Conservation (phyloP, 2,329 filamentous ascomycete genomes). For the Cylindrodendrum hubeiense region DNA sequence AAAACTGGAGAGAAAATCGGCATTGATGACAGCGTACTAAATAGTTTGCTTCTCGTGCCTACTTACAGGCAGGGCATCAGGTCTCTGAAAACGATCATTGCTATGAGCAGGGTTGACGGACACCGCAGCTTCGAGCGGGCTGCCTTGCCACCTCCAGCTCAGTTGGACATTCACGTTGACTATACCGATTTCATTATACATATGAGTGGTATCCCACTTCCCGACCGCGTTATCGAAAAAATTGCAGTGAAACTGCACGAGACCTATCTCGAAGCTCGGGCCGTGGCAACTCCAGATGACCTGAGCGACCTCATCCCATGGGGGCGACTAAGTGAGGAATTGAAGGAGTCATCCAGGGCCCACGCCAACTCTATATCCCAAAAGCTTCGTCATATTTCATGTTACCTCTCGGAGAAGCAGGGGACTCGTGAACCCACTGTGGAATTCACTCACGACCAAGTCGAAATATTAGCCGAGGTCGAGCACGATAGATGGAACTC, state of each 20-base stretch:
- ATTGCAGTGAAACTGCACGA: neutral
- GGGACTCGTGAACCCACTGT: neutral
- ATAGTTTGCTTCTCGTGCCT: neutral
- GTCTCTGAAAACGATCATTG: slow-evolving; percentile 3
- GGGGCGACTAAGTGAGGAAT: neutral
- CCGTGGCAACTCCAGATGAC: neutral
- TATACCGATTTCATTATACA: neutral
- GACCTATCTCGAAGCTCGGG: neutral
- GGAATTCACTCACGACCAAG: neutral
- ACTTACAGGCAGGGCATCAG: neutral
- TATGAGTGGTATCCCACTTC: neutral
- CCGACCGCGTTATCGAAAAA: neutral
- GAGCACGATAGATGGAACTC: slow-evolving; percentile 3
- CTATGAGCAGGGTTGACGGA: slow-evolving; percentile 1
- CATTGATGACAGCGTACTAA: neutral
- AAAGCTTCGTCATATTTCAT: neutral
- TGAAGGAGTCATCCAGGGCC: neutral
- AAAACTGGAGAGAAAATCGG: neutral
- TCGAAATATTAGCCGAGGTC: neutral
- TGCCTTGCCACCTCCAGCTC: neutral
- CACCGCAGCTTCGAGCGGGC: slow-evolving; percentile 1
- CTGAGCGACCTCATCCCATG: neutral
- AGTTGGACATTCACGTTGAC: neutral
- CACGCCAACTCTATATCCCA: slow-evolving; percentile 3
- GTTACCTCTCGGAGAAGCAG: slow-evolving; percentile 2